Base-by-base conservation (phyloP, 225 moss, liverwort and hornwort genomes). In the Climacium dendroides region DNA sequence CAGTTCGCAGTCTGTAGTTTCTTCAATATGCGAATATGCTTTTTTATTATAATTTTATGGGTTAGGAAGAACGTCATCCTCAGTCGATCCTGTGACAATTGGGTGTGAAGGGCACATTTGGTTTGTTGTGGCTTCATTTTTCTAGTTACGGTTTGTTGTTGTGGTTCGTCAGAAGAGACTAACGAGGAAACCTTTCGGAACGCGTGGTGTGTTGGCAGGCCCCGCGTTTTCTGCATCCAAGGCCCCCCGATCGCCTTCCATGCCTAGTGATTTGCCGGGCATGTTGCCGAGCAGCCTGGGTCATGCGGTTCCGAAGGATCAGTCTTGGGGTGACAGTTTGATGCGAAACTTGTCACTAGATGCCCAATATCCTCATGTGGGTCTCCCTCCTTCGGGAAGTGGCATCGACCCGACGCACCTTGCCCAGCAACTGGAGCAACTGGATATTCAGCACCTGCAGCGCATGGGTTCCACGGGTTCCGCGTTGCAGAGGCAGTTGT, bases 401-500 rank as follows among this genome's bases (percentile, higher is more conserved):
- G 89, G 92, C 87, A 94, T 97, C 84, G 97, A 97, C 76, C 96
- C 95, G 64, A 92, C 91, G 45, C 98, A 97, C 86, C 93, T 99
- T 54, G 91, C 90, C 23, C 91, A 94, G 87, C 92, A 94, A 53
- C 89, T 94, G 83, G 96, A 97, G 88, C 95, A 97, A 80, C 93
- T 96, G 65, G 98, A 97, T 85, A 92, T 99, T 83, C 96, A 97
- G 86, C 97, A 95, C 86, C 82, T 96, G 77, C 98, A 96, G 89
- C 93, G 97, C 60, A 93, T 95, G 94, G 95, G 97, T 82, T 90
- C 98, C 37, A 76, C 93, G 63, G 96, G 96, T 75, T 87, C 97
- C 77, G 74, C 86, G 28, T 70, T 94, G 82, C 97, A 94, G 88
- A 90, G 95, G 74, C 95, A 93, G 89, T 69, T 93, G 78, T 93